Evolutionary conservation across 2,329 filamentous ascomycete species (phyloP).

Genomic region (Epichloe glyceriae): DNA sequence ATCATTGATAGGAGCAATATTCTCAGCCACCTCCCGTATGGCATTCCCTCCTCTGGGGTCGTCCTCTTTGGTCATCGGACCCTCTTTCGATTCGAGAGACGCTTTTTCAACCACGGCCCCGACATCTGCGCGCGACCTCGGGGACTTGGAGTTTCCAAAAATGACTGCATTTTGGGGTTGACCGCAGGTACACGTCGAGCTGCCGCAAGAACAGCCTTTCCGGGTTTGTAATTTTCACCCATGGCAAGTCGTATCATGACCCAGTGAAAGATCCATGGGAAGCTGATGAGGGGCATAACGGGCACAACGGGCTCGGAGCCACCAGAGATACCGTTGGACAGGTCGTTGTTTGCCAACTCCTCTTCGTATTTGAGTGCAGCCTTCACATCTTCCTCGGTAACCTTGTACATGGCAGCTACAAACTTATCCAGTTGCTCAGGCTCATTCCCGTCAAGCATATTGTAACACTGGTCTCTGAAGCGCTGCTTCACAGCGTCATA

Average conservation of each 20-base stretch:
- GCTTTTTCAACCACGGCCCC: neutral
- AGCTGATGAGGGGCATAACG: slow-evolving; percentile 71
- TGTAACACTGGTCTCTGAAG: slow-evolving; percentile 54
- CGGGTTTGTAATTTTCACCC: slow-evolving; percentile 13
- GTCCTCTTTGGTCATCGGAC: neutral
- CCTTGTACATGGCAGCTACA: slow-evolving; percentile 75
- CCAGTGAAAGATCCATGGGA: slow-evolving; percentile 79
- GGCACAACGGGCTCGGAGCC: slow-evolving; percentile 4
- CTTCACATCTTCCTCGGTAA: slow-evolving; percentile 60
- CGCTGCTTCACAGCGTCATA: slow-evolving; percentile 52
- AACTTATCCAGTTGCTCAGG: slow-evolving; percentile 53
- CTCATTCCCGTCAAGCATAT: slow-evolving; percentile 47
- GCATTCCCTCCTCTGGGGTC: neutral
- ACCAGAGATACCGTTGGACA: neutral
- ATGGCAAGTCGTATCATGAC: slow-evolving; percentile 30
- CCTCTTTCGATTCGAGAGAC: neutral
- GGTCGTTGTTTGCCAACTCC: slow-evolving; percentile 20
- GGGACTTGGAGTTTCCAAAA: neutral
- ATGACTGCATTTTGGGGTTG: neutral
- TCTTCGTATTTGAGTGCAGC: slow-evolving; percentile 31
- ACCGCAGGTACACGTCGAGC: slow-evolving; percentile 3
- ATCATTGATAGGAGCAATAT: neutral
- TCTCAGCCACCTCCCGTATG: neutral
- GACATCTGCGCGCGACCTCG: neutral
- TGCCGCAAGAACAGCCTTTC: slow-evolving; percentile 8